Conservation (phyloP, 352 stramenopile species). For the Globisporangium polare region DNA sequence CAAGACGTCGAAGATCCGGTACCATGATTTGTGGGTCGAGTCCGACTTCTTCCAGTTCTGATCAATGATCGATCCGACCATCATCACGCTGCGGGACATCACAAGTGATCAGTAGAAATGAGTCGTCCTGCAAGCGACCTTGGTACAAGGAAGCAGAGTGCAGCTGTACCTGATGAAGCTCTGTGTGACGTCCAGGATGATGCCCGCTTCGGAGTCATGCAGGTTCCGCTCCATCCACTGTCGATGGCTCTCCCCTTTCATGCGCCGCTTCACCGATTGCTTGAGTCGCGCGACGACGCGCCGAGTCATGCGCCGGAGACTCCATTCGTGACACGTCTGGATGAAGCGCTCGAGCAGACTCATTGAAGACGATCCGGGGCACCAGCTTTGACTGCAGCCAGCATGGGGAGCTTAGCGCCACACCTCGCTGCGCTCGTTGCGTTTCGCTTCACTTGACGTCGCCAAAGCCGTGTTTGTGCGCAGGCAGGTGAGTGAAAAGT, state of each 20-base stretch:
- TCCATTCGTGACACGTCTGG: conserved; percentile 14
- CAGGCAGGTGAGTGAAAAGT: neutral
- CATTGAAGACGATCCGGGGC: neutral
- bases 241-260: conserved; percentile 58
- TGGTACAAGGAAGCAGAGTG: neutral
- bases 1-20: conserved; percentile 40
- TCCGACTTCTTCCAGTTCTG: conserved; percentile 51
- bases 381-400: neutral
- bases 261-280: conserved; percentile 49
- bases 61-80: conserved; percentile 59
- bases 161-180: conserved; percentile 50
- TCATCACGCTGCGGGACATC: conserved; percentile 28
- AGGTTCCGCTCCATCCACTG: conserved; percentile 75
- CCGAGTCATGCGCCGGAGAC: conserved; percentile 9
- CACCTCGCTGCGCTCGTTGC: neutral
- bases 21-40: conserved; percentile 25
- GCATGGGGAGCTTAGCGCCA: neutral
- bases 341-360: conserved; percentile 8
- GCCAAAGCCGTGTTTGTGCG: neutral
- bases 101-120: neutral
- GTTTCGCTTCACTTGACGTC: conserved; percentile 1
- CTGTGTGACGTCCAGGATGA: conserved; percentile 52
- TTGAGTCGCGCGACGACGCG: conserved; percentile 6
- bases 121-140: neutral
- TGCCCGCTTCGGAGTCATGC: conserved; percentile 56